Evolutionary conservation across 192 early-diverging fungal genomes (phyloP).

Genomic region (Podochytrium sp.): DNA sequence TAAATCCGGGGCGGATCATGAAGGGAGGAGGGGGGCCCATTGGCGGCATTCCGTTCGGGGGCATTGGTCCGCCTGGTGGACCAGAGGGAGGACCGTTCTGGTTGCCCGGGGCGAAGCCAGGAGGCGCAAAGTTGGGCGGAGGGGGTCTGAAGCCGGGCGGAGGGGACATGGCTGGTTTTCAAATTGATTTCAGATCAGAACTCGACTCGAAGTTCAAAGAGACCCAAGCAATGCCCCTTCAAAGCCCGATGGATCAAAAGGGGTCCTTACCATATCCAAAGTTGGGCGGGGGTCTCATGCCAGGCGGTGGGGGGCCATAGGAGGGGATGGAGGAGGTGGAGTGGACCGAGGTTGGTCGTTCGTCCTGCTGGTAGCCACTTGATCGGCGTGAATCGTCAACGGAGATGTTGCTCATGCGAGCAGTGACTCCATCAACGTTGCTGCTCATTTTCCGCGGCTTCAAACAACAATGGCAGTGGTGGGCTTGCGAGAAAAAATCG

Average conservation of each 20-base stretch:
- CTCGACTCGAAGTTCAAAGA: too few relatives aligned
- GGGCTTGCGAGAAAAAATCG: neutral
- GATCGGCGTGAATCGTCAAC: neutral
- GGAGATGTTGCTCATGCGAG: neutral
- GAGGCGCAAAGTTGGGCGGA: neutral
- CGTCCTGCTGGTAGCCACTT: neutral
- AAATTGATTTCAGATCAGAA: too few relatives aligned
- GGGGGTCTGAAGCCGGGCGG: conserved; percentile 24
- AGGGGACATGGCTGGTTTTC: conserved; percentile 9
- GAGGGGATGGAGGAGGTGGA: too few relatives aligned
- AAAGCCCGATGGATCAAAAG: too few relatives aligned
- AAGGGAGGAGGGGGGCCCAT: neutral
- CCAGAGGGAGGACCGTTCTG: neutral
- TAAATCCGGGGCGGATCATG: conserved; percentile 14
- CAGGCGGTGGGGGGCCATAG: too few relatives aligned
- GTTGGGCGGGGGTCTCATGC: too few relatives aligned
- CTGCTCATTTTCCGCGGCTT: neutral
- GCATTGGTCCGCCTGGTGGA: neutral
- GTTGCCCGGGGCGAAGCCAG: neutral
- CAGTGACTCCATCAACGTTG: neutral
- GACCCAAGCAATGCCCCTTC: too few relatives aligned
- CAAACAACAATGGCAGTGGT: neutral
- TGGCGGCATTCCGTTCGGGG: neutral
- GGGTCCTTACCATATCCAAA: too few relatives aligned
- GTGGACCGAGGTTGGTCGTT: too few relatives aligned